These are phyloP conservation scores for Xylariaceae sp. DNA, from an alignment of 2,329 filamentous ascomycete genomes.

Conservation along the genomic window DNA sequence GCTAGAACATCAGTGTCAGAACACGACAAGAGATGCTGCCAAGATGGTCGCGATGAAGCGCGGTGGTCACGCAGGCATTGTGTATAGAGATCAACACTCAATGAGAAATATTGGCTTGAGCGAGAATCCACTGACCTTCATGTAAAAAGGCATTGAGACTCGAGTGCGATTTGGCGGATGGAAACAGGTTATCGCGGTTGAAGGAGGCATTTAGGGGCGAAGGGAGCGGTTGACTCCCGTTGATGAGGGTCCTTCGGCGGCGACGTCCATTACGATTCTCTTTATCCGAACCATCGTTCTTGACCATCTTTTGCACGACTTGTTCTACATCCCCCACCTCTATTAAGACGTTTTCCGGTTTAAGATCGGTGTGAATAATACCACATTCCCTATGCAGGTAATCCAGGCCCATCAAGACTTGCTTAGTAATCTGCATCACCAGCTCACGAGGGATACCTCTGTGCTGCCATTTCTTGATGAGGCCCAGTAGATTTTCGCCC, in stretches of 20 bases:
- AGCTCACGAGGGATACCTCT: conserved; percentile 92
- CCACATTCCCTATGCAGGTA: conserved; percentile 97
- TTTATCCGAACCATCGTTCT: conserved; percentile 68
- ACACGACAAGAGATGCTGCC: not conserved
- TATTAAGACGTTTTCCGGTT: conserved; percentile 96
- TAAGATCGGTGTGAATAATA: conserved; percentile 96
- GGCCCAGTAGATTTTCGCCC: conserved; percentile 85
- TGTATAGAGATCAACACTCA: not conserved
- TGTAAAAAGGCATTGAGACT: conserved; percentile 82
- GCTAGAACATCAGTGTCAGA: conserved; percentile 26
- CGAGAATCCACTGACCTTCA: conserved; percentile 52
- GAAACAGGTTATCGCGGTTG: conserved; percentile 68
- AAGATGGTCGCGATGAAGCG: not conserved
- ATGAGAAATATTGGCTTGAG: not conserved
- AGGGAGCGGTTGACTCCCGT: conserved; percentile 90
- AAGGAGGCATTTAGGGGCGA: conserved; percentile 92
- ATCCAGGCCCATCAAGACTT: conserved; percentile 90
- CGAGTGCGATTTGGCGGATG: conserved; percentile 56
- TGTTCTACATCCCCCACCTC: conserved; percentile 99
- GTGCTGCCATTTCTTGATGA: conserved; percentile 99
- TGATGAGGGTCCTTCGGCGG: conserved; percentile 87
- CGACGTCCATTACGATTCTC: conserved; percentile 88
- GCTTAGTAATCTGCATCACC: conserved; percentile 98
- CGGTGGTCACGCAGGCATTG: not conserved
- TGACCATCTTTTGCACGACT: conserved; percentile 93